These are phyloP conservation scores for Leucocoprinus birnbaumii DNA, from an alignment of 768 basidiomycete genomes.

Conservation along the genomic window DNA sequence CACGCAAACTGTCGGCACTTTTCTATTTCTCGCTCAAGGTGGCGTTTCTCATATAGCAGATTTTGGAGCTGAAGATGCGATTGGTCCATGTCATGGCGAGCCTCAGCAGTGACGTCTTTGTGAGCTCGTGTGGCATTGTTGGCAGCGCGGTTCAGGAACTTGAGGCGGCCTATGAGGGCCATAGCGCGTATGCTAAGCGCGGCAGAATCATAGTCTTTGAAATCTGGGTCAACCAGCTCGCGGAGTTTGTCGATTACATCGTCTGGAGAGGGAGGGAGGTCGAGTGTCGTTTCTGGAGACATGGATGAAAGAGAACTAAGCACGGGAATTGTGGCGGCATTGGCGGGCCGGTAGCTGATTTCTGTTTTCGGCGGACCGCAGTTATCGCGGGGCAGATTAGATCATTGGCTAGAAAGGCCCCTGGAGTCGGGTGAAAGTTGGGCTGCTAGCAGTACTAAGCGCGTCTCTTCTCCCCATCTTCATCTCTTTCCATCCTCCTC, in stretches of 20 bases:
- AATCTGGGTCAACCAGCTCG: slow-evolving; percentile 51
- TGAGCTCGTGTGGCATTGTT: slow-evolving; percentile 63
- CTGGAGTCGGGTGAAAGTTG: slow-evolving; percentile 16
- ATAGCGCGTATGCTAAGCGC: slow-evolving; percentile 63
- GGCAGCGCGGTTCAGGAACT: slow-evolving; percentile 72
- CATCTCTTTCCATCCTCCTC: slow-evolving; percentile 12
- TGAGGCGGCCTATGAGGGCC: slow-evolving; percentile 77
- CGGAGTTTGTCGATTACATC: slow-evolving; percentile 60
- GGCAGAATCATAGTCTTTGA: slow-evolving; percentile 42
- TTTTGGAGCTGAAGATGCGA: slow-evolving; percentile 86
- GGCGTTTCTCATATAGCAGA: slow-evolving; percentile 83
- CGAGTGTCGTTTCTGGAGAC: slow-evolving; percentile 3
- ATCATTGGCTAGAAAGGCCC: slow-evolving; percentile 20
- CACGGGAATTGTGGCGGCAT: slow-evolving; percentile 10
- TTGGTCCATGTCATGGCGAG: slow-evolving; percentile 88
- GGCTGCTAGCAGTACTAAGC: background rate
- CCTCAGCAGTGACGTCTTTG: slow-evolving; percentile 74
- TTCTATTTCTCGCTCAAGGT: slow-evolving; percentile 88
- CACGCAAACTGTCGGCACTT: slow-evolving; percentile 92
- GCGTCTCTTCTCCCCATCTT: slow-evolving; percentile 15
- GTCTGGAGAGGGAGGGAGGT: slow-evolving; percentile 34
- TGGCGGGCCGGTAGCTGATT: slow-evolving; percentile 17
- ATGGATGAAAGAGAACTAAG: slow-evolving; percentile 9
- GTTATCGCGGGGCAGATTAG: slow-evolving; percentile 13
- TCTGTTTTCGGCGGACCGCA: background rate